Base-by-base conservation (phyloP, 1,284 basidiomycete genomes). In the Schizophyllum commune region DNA sequence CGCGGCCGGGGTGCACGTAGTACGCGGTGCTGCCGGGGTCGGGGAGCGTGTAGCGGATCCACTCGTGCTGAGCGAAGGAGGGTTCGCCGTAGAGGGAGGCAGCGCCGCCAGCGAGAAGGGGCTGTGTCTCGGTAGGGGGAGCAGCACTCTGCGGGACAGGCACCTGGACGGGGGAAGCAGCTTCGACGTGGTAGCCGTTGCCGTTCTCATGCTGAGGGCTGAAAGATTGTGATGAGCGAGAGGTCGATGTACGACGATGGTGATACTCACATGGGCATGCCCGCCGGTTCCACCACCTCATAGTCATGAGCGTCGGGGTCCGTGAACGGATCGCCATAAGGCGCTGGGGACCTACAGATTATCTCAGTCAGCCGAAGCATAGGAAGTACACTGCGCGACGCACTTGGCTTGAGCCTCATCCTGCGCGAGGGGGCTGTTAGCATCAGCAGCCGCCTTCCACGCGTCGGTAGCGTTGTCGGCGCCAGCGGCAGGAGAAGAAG, bases 1-100 rank as follows among this genome's bases (percentile, higher is more conserved):
- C 81, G 55, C 78, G 72, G 6, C 77, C 80, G 2, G 80, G 78
- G 65, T 90, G 85, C 52, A 81, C 79, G 66, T 84, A 91, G 72
- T 91, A 91, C 47, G 79, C 74, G 4, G 58, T 51, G 32, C 80
- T 74, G 19, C 82, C 82, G 2, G 53, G 53, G 66, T 91, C 86
- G 0, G 89, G 89, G 11, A 91, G 80, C 8, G 79, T 75, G 68
- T 87, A 83, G 68, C 86, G 85, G 54, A 80, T 76, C 89, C 89
- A 91, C 7, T 55, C 20, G 11, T 55, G 4, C 19, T 20, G 27
- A 6, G 27, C 27, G 70, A 67, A 69, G 74, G 59, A 68, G 60
- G n/a, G 60, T 61, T 66, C 32, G 56, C 65, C 52, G 63, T 59
- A 6, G 68, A 52, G 6, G 70, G 59, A n/a, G 64, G 60, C 22